Evolutionary conservation across 441 rosid species (phyloP).

Genomic region (Heliophila coronopifolia): DNA sequence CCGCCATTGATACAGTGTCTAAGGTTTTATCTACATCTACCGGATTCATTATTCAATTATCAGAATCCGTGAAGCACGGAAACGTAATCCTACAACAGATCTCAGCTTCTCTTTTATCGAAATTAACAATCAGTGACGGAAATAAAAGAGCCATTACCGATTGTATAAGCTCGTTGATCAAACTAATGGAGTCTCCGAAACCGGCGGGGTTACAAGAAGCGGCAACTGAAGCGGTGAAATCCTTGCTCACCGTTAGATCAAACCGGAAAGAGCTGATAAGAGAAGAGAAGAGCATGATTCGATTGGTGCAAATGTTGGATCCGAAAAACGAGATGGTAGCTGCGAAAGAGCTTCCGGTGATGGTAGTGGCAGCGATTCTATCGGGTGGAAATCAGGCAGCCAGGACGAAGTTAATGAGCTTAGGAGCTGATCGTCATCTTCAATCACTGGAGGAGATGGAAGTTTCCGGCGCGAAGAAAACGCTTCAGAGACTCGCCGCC

Average conservation of each 20-base stretch:
- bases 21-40: constrained; percentile 55
- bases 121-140: constrained; percentile 49
- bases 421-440: constrained; percentile 53
- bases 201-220: constrained; percentile 70
- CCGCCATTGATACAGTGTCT: constrained; percentile 30
- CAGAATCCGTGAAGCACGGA: constrained; percentile 57
- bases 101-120: constrained; percentile 45
- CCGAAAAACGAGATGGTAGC: constrained; percentile 44
- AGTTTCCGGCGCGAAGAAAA: constrained; percentile 57
- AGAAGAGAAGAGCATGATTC: constrained; percentile 67
- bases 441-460: constrained; percentile 54
- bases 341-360: constrained; percentile 51
- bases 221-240: constrained; percentile 43
- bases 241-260: constrained; percentile 47
- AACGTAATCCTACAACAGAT: constrained; percentile 44
- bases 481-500: constrained; percentile 56
- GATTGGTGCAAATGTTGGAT: constrained; percentile 64
- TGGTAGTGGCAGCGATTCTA: constrained; percentile 40
- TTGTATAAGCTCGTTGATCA: constrained; percentile 47
- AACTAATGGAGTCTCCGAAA: constrained; percentile 61
- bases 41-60: constrained; percentile 41
- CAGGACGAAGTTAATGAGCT: constrained; percentile 43
- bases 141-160: constrained; percentile 62
- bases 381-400: constrained; percentile 43
- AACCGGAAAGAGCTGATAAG: constrained; percentile 55